Base-by-base conservation (phyloP, 2,329 filamentous ascomycete genomes). In the Parastagonospora avenae region DNA sequence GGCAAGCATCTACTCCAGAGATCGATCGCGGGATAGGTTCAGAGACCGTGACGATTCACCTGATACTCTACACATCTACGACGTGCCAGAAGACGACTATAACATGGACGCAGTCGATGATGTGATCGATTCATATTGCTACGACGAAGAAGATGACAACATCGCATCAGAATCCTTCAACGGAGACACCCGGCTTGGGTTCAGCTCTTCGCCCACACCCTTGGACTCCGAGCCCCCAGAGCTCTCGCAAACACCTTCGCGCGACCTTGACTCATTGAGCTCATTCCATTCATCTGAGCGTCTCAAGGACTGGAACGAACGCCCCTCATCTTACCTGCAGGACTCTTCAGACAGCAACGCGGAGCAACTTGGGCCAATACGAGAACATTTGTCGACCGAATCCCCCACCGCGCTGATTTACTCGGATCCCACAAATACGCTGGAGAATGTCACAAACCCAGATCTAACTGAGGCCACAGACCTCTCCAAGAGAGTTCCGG, bases 91-190 rank as follows among this genome's bases (percentile, higher is more conserved):
- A 44, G 67, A 70, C 8, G 57, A 60, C 11, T 68, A 73, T 8
- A 77, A 78, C 11, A 79, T 84, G 76, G 84, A 80, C 53, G 82
- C 64, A 0, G 67, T 85, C 4, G 82, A 85, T 54, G 84, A 86
- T 67, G 80, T 81, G 9, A 82, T 86, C 48, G 81, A 80, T 16
- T 80, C 85, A 74, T 87, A 87, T 67, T 79, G 79, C 46, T 79
- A 83, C 16, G 85, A 85, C 56, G 73, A 77, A 32, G 60, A 72
- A 60, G 70, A 68, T 57, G 55, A 65, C 27, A 55, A 62, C 8
- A 54, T 54, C n/a, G 52, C 46, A n/a, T 49, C 56, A 30, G 55
- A 57, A 2, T 37, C 51, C 35, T 29, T 48, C 11, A 47, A 48
- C 36, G 50, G 55, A 2, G 40, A 42, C 19, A 36, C 52, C 8